Percentiles rank a stretch among this genome's conserved stretches.
Conservation (phyloP, 2,329 filamentous ascomycete genomes). For the Diaporthe longicolla region DNA sequence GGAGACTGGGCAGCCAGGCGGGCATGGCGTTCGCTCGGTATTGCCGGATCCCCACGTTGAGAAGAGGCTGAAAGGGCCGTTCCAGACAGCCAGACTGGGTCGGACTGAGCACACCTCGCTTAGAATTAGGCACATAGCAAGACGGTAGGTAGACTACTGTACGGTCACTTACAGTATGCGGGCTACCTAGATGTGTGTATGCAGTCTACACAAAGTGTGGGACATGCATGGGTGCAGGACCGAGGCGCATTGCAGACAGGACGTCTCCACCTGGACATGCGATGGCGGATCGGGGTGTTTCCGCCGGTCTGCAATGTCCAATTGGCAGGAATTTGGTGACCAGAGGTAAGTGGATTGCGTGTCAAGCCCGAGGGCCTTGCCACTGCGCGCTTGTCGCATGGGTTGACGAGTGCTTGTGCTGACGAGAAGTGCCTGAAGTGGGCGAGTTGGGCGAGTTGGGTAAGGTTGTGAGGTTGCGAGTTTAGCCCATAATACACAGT, state of each 20-base stretch:
- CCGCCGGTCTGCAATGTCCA: conserved; percentile 4
- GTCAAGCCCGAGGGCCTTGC: background rate
- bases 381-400: conserved; percentile 7
- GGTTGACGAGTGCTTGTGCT: background rate
- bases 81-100: conserved; percentile 19
- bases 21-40: background rate
- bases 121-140: background rate
- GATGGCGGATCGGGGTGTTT: conserved; percentile 19
- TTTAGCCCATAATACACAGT: conserved; percentile 4
- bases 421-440: no score
- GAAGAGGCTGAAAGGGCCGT: conserved; percentile 17
- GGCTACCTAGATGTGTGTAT: conserved; percentile 1
- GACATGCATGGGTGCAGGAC: conserved; percentile 1
- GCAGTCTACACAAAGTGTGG: conserved; percentile 17
- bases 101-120: conserved; percentile 2
- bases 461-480: background rate
- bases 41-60: conserved; percentile 27
- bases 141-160: conserved; percentile 9
- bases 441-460: no score
- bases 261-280: conserved; percentile 4
- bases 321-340: background rate
- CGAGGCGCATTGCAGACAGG: conserved; percentile 1
- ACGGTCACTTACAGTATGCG: background rate
- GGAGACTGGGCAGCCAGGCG: background rate
- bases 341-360: background rate